A percentile compares a stretch with the other conserved stretches of the same genome.
phyloP scores from a whole-genome alignment of 805 yeast genomes.

The Candida vartiovaarae region DNA sequence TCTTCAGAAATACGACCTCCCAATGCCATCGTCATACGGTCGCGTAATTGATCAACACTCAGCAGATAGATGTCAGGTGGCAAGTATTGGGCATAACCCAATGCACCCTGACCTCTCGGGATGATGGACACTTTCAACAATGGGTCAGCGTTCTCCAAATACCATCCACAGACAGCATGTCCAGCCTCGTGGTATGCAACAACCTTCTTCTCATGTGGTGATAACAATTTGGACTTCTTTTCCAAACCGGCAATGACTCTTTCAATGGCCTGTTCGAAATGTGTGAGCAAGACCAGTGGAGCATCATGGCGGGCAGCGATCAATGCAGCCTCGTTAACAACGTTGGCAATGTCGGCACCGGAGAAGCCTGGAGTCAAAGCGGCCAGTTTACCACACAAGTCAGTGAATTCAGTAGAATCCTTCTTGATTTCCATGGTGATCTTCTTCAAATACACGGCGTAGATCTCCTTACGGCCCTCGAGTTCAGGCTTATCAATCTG shows the following conservation, averaged over 20 bases:
- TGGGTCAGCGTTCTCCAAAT: constrained; percentile 84
- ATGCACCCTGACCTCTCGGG: constrained; percentile 94
- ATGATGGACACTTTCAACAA: constrained; percentile 90
- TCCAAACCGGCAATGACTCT: constrained; percentile 96
- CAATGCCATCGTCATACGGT: constrained; percentile 92
- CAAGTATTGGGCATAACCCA: constrained; percentile 95
- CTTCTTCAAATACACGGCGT: constrained; percentile 74
- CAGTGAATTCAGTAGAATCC: constrained; percentile 37
- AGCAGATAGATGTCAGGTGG: constrained; percentile 88
- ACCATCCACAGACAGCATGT: constrained; percentile 99
- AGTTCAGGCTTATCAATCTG: constrained; percentile 89
- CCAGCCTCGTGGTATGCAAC: constrained; percentile 99
- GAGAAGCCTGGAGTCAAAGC: constrained; percentile 97
- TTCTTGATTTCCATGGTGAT: constrained; percentile 48
- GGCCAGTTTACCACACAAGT: constrained; percentile 78
- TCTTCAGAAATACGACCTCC: constrained; percentile 98
- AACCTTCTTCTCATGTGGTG: constrained; percentile 78
- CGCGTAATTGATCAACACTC: constrained; percentile 69
- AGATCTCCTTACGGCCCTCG: constrained; percentile 91
- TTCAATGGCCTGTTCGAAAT: constrained; percentile 95
- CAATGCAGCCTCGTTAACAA: constrained; percentile 94
- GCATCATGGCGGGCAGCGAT: constrained; percentile 87
- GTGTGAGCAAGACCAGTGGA: constrained; percentile 59
- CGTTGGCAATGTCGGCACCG: constrained; percentile 98
- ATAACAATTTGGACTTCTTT: constrained; percentile 75